phyloP scores from a whole-genome alignment of 306 rosid species.

The Citrullus mucosospermus region DNA sequence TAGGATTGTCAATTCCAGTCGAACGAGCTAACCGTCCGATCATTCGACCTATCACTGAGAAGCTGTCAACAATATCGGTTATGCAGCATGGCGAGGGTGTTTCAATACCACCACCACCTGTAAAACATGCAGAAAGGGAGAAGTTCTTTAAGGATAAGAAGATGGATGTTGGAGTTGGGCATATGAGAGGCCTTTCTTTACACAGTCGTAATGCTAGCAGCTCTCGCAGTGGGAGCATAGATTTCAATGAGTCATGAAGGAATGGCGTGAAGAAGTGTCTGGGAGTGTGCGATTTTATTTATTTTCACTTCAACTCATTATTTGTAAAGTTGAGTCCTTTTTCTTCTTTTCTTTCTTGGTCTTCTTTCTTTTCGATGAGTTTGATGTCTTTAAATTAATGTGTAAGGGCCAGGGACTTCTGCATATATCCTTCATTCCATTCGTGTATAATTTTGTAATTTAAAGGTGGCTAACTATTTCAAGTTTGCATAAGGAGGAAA shows the following conservation, averaged over 20 bases:
- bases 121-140: conserved; percentile 79
- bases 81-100: conserved; percentile 27
- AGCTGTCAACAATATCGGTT: conserved; percentile 25
- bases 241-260: conserved; percentile 42
- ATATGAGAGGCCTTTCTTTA: conserved; percentile 65
- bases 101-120: conserved; percentile 83
- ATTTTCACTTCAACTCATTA: conserved; percentile 2
- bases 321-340: neutral
- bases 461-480: neutral
- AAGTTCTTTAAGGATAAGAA: conserved; percentile 72
- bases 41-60: conserved; percentile 50
- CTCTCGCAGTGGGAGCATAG: conserved; percentile 82
- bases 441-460: conserved; percentile 1
- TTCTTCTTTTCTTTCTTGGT: neutral
- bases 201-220: conserved; percentile 74
- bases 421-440: neutral
- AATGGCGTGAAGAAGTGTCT: neutral
- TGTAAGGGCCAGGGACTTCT: neutral
- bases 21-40: conserved; percentile 71
- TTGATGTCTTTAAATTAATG: neutral
- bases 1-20: conserved; percentile 31
- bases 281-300: neutral
- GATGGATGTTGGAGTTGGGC: conserved; percentile 49
- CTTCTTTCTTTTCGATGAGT: neutral
- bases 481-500: neutral